Evolutionary conservation across 495 filamentous ascomycete species (phyloP), one percentile per base, ranked within the genome.

Genomic region (Aspergillus nidulans): DNA sequence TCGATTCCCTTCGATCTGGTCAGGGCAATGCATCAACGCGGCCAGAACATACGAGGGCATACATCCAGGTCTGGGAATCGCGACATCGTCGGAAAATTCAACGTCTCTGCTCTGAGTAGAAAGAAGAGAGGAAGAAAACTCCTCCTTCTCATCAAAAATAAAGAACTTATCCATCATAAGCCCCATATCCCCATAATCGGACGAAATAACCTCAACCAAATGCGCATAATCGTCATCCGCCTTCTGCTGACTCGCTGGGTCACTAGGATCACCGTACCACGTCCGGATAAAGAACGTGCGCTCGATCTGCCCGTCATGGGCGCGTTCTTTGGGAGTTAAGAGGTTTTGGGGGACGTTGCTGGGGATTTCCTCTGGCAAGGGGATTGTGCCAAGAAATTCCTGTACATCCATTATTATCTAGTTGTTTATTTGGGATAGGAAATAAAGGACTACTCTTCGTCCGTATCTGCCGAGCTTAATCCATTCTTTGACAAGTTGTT

Each of bases 11-110:
- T 55, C 50, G 16, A 61, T 42, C 43, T 51, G 52, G 12, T 62
- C 60, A 8, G 55, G 60, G 28, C 56, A 58, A 24, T 58, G 60
- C 60, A 56, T 56, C 36, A 62, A 18, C 16, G 48, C 56, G 3
- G 43, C n/a, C 28, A 57, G 8, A 5, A 57, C 44, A 42, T 54
- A 61, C 12, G 4, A 28, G 20, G 53, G 58, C n/a, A 57, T 38
- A 15, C 28, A 45, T 18, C 49, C 49, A 1, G 53, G 49, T 15
- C 30, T 26, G 13, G 49, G 49, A n/a, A 53, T n/a, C 24, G 54
- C 58, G 28, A 54, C 25, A 6, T 49, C 53, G 4, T 45, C 44
- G 1, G 25, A 34, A 1, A 50, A 12, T 45, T 49, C 53, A 9
- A 9, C 23, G 6, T n/a, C 28, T 7, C 28, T 18, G n/a, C 20